Evolutionary conservation across 768 basidiomycete species (phyloP).

Genomic region (Pulveroboletus sp.): DNA sequence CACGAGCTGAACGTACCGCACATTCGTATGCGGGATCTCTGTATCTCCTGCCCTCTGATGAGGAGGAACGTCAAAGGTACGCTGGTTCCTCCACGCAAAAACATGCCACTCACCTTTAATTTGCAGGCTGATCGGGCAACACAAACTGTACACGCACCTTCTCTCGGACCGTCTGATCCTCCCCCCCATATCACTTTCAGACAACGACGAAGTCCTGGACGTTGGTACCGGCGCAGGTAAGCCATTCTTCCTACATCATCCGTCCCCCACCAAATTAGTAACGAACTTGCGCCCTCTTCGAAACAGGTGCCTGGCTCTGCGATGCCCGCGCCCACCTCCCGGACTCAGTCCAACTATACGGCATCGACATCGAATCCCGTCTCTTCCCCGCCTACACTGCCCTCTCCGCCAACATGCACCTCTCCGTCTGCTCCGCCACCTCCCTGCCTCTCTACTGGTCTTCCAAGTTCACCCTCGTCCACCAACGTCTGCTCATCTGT

Average conservation of each 20-base stretch:
- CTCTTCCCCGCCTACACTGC: constrained; percentile 12
- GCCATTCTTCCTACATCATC: background rate
- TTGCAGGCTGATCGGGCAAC: constrained; percentile 15
- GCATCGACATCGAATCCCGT: constrained; percentile 25
- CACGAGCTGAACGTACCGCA: constrained; percentile 9
- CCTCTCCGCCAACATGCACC: constrained; percentile 14
- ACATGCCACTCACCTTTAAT: background rate
- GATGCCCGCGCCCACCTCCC: constrained; percentile 14
- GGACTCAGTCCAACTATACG: constrained; percentile 19
- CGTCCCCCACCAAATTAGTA: too few species aligned
- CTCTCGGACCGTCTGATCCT: constrained; percentile 23
- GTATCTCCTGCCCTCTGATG: constrained; percentile 26
- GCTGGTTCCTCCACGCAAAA: too few species aligned
- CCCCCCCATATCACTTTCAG: constrained; percentile 12
- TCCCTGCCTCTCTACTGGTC: constrained; percentile 31
- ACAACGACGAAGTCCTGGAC: constrained; percentile 22
- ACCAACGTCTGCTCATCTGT: constrained; percentile 32
- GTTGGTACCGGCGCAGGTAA: constrained; percentile 22
- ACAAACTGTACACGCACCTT: constrained; percentile 18
- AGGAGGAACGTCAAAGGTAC: constrained; percentile 25
- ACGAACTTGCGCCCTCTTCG: too few species aligned
- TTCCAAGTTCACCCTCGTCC: constrained; percentile 29
- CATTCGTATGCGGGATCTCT: constrained; percentile 20
- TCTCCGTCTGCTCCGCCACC: constrained; percentile 24
- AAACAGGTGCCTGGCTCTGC: constrained; percentile 23